Evolutionary conservation across 2,329 filamentous ascomycete species (phyloP).

Genomic region (Paramyrothecium roridum): DNA sequence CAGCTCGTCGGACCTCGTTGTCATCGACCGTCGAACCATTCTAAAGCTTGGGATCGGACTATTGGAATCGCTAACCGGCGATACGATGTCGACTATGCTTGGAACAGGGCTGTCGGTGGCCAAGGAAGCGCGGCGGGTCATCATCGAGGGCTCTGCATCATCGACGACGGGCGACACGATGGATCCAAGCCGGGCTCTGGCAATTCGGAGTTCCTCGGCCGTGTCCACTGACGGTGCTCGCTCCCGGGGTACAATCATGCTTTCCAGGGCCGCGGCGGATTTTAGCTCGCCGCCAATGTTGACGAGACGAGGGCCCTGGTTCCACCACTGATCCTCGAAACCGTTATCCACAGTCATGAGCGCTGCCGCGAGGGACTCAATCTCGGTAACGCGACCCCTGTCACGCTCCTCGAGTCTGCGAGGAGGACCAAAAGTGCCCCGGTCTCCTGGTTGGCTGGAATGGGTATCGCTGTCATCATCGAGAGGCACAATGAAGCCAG

Average conservation of each 20-base stretch:
- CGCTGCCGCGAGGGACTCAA: slow-evolving; percentile 47
- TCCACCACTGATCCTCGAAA: slow-evolving; percentile 58
- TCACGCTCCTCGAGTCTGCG: slow-evolving; percentile 26
- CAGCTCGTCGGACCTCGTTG: background rate
- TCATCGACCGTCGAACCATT: background rate
- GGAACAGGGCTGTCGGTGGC: background rate
- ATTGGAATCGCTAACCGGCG: background rate
- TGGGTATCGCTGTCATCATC: background rate
- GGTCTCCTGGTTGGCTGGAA: background rate
- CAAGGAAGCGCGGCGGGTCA: background rate
- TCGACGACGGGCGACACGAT: background rate
- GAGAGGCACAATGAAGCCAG: background rate
- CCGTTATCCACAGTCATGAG: slow-evolving; percentile 57
- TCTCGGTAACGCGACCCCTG: slow-evolving; percentile 26
- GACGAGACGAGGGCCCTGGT: slow-evolving; percentile 36
- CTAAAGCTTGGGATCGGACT: background rate
- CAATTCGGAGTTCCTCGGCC: background rate
- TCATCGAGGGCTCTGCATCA: background rate
- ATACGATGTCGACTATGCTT: background rate
- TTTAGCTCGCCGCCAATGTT: slow-evolving; percentile 13
- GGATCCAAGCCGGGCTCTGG: background rate
- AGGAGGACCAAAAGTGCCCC: background rate
- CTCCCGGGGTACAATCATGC: background rate
- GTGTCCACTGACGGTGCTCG: background rate
- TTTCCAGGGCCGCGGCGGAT: background rate